Conservation (phyloP, 139 green algal genomes). For the Tetraselmis striata region DNA sequence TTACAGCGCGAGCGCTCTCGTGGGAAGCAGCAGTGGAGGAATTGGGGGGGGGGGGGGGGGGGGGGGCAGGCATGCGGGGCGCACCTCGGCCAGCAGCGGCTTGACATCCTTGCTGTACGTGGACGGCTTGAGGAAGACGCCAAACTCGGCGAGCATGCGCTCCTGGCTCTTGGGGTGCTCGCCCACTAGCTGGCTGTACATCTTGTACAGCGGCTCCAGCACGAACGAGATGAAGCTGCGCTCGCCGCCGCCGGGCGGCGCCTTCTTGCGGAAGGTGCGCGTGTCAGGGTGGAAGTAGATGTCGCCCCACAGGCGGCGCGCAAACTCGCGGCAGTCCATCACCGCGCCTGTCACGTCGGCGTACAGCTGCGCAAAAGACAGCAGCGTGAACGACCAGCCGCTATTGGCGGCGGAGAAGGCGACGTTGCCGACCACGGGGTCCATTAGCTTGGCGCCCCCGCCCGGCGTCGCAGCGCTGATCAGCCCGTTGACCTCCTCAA, state of each 20-base stretch:
- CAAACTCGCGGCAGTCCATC: conserved; percentile 57
- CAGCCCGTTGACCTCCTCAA: conserved; percentile 90
- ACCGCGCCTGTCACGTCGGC: conserved; percentile 37
- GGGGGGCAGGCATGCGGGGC: not conserved
- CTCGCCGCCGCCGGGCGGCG: conserved; percentile 44
- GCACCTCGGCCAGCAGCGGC: conserved; percentile 76
- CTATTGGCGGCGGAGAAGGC: conserved; percentile 65
- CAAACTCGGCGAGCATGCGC: conserved; percentile 67
- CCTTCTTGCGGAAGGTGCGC: conserved; percentile 72
- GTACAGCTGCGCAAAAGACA: conserved; percentile 84
- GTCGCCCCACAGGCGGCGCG: conserved; percentile 86
- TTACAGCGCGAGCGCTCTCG: no score
- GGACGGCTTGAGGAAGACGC: conserved; percentile 66
- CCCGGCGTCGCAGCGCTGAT: conserved; percentile 16
- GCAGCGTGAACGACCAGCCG: conserved; percentile 91
- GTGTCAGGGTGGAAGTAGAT: conserved; percentile 78
- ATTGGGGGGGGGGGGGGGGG: no score
- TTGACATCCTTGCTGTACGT: conserved; percentile 80
- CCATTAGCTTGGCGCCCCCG: conserved; percentile 24
- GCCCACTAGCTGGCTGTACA: conserved; percentile 64
- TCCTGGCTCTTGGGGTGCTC: conserved; percentile 45
- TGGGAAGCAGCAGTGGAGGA: no score
- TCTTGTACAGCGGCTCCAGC: conserved; percentile 97
- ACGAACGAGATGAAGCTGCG: conserved; percentile 94
- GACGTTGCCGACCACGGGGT: conserved; percentile 85